These are phyloP conservation scores for Cystobasidium sp. DNA, from an alignment of 1,284 basidiomycete species.

Conservation along the genomic window DNA sequence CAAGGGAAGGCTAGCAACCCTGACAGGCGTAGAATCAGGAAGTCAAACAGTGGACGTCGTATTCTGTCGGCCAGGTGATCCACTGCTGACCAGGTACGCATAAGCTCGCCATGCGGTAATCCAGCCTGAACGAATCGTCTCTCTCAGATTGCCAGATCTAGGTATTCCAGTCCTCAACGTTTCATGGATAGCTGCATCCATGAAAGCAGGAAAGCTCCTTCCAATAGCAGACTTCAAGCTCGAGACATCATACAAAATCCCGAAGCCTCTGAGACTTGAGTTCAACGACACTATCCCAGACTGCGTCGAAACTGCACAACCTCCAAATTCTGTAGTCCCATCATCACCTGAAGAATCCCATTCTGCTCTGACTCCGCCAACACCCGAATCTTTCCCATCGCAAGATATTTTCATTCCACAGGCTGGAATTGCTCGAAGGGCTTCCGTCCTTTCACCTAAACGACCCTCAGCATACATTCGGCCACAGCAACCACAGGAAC, in stretches of 20 bases:
- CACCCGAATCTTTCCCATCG: too few relatives aligned
- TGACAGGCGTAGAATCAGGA: conserved; percentile 3
- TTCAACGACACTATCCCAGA: neutral
- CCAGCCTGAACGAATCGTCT: neutral
- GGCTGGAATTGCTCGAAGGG: too few relatives aligned
- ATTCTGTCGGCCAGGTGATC: conserved; percentile 21
- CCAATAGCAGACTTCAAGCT: conserved; percentile 18
- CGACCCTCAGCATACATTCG: neutral
- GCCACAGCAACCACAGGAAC: neutral
- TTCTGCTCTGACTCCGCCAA: too few relatives aligned
- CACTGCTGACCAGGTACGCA: conserved; percentile 25
- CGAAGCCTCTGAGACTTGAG: neutral
- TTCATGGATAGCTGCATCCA: conserved; percentile 22
- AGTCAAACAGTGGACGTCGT: conserved; percentile 31
- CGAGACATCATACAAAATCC: neutral
- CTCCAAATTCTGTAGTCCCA: too few relatives aligned
- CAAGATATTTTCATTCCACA: too few relatives aligned
- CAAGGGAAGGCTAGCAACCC: conserved; percentile 23
- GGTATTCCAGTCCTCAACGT: conserved; percentile 19
- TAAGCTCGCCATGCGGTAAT: neutral
- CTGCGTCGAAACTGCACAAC: neutral
- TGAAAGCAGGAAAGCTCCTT: conserved; percentile 5
- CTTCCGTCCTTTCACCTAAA: too few relatives aligned
- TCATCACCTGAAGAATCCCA: too few relatives aligned
- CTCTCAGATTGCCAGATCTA: conserved; percentile 22